Conservation (phyloP, 2,329 filamentous ascomycete genomes). For the Cryoendolithus antarcticus region DNA sequence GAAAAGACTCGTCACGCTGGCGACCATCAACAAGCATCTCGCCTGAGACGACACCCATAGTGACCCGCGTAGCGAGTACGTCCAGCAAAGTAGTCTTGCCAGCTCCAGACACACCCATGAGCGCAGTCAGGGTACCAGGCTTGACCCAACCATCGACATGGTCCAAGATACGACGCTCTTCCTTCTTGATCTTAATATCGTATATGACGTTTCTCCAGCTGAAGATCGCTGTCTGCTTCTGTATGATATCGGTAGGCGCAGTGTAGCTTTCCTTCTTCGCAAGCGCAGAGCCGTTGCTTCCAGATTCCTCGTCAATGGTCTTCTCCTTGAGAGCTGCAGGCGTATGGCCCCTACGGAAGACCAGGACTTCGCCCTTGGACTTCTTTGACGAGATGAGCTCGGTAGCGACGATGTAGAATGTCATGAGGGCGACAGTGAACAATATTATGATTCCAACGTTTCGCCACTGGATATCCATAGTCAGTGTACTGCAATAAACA, state of each 20-base stretch:
- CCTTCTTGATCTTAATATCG: conserved; percentile 65
- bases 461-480: conserved; percentile 22
- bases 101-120: conserved; percentile 89
- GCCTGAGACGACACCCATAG: conserved; percentile 78
- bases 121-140: conserved; percentile 74
- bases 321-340: conserved; percentile 41
- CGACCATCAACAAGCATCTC: conserved; percentile 74
- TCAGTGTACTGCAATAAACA: too few species aligned
- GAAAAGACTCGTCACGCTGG: conserved; percentile 68
- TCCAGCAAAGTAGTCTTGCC: conserved; percentile 88
- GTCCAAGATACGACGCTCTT: conserved; percentile 64
- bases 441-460: conserved; percentile 36
- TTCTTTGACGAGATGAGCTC: conserved; percentile 38
- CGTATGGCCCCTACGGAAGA: conserved; percentile 36
- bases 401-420: conserved; percentile 31
- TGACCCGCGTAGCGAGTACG: conserved; percentile 71
- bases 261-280: conserved; percentile 25
- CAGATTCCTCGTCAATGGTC: conserved; percentile 29
- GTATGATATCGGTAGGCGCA: conserved; percentile 34
- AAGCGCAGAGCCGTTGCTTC: conserved; percentile 20
- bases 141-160: conserved; percentile 89
- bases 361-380: conserved; percentile 39
- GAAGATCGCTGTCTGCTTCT: conserved; percentile 63
- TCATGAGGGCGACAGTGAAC: conserved; percentile 33
- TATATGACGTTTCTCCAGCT: conserved; percentile 78